Evolutionary conservation across 2,329 filamentous ascomycete species (phyloP).

Genomic region (Ascosphaera aggregata): DNA sequence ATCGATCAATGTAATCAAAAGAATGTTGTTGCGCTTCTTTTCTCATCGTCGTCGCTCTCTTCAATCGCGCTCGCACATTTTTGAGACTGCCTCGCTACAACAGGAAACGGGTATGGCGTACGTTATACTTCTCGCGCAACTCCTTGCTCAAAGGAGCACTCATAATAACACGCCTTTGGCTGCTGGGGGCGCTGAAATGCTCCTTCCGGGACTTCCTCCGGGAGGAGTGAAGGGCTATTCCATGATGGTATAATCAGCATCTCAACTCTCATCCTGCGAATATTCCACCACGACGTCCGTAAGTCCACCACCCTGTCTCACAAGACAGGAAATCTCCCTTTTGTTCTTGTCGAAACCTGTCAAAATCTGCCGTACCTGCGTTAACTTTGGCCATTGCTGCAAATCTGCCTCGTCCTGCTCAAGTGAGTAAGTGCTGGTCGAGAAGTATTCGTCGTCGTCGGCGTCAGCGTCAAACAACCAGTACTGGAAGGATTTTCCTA

Average conservation of each 20-base stretch:
- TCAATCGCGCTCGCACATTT: background rate
- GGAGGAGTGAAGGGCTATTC: conserved; percentile 36
- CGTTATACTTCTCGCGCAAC: conserved; percentile 97
- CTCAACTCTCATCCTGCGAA: background rate
- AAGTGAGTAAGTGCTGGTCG: conserved; percentile 6
- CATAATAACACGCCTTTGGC: conserved; percentile 90
- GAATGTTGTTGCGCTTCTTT: background rate
- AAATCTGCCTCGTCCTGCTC: conserved; percentile 6
- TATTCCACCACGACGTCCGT: background rate
- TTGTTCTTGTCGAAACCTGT: conserved; percentile 1
- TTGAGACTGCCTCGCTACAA: background rate
- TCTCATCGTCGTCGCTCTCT: background rate
- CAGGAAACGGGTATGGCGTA: conserved; percentile 24
- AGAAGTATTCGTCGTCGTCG: conserved; percentile 7
- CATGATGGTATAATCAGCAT: conserved; percentile 2
- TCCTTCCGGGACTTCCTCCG: conserved; percentile 98
- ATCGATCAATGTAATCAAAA: too few species aligned
- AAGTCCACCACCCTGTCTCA: background rate
- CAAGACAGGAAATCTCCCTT: conserved; percentile 3
- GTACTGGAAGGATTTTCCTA: conserved; percentile 4
- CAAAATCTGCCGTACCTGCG: conserved; percentile 9
- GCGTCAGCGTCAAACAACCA: conserved; percentile 1
- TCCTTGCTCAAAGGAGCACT: conserved; percentile 90
- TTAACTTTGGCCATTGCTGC: conserved; percentile 13
- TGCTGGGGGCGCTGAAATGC: conserved; percentile 90